Evolutionary conservation across 257 asterid genomes (phyloP), one percentile per base, ranked within the genome.

Genomic region (Solanum bulbocastanum): DNA sequence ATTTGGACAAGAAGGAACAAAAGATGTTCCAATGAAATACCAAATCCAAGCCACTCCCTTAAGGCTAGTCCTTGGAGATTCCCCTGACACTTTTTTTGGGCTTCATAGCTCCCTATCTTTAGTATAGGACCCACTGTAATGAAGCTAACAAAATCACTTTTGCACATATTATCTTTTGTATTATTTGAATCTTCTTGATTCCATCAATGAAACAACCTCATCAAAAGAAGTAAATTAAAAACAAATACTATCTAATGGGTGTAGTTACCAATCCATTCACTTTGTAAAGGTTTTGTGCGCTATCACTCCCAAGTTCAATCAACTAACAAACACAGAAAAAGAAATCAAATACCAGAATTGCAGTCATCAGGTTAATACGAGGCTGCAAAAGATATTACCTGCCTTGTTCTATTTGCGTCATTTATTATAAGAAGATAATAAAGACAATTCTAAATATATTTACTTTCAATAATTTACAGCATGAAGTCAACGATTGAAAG

Each of bases 191-290:
- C 37, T 68, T 68, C 37, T 30, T 30, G 72, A 68, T 68, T 27
- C 75, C 39, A 30, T 30, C 75, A 30, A 68, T 13, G 37, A 68
- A 68, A 27, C 75, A 18, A 68, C 22, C 32, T 68, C 75, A 68
- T 68, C 75, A 68, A 68, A 27, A 13, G 75, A 68, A 68, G 30
- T 6, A 68, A 68, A 30, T 27, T 27, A 14, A 68, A 30, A 68
- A 13, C 16, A 69, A 72, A 33, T 18, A 33, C 25, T 33, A 72
- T 33, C 56, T 76, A 40, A 23, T 13, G n/a, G 60, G 23, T 23
- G 83, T 6, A n/a, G 36, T 40, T 76, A 96, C 99, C 95, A 96
- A 93, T 86, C 98, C 99, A 92, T 96, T 36, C 39, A 36, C 39
- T 36, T 36, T 36, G 39, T 36, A 36, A 36, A 36, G 39, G 39